Evolutionary conservation across 202 grass and related monocot genomes (phyloP).

Genomic region (Alloteropsis angusta): DNA sequence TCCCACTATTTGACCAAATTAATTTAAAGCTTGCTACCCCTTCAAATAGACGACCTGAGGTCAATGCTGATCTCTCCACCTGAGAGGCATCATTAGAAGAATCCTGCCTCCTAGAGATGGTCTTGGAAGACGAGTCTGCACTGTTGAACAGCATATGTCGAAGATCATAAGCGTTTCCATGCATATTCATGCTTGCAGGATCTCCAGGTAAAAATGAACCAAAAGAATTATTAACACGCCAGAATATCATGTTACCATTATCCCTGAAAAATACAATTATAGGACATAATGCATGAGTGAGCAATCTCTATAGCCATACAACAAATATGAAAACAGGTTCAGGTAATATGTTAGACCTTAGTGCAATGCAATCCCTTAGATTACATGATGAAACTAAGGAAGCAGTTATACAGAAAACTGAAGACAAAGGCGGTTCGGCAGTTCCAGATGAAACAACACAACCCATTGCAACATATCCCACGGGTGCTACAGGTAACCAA

Average conservation of each 20-base stretch:
- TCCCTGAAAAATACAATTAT: constrained; percentile 32
- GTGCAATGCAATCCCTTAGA: constrained; percentile 77
- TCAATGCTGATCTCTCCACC: constrained; percentile 47
- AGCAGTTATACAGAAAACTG: constrained; percentile 68
- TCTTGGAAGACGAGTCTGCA: constrained; percentile 31
- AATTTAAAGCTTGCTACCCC: constrained; percentile 81
- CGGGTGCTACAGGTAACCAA: constrained; percentile 92
- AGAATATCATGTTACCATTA: constrained; percentile 61
- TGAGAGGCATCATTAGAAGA: constrained; percentile 30
- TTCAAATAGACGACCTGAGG: constrained; percentile 72
- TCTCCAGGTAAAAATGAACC: constrained; percentile 85
- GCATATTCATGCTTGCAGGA: constrained; percentile 38
- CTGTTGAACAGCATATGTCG: constrained; percentile 70
- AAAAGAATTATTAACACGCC: constrained; percentile 81
- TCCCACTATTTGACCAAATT: constrained; percentile 80
- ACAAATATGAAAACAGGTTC: constrained; percentile 19
- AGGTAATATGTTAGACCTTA: constrained; percentile 41
- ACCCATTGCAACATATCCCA: constrained; percentile 74
- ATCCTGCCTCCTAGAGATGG: constrained; percentile 33
- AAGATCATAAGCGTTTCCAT: constrained; percentile 69
- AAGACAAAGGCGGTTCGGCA: constrained; percentile 70
- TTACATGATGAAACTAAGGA: constrained; percentile 71
- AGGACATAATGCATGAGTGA: constrained; percentile 21
- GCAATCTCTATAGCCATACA: constrained; percentile 25
- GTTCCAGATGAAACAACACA: constrained; percentile 88